Percentiles rank a stretch among this genome's conserved stretches.
These are phyloP conservation scores for Leccinum boreale DNA, from an alignment of 768 basidiomycete genomes.

Conservation along the genomic window DNA sequence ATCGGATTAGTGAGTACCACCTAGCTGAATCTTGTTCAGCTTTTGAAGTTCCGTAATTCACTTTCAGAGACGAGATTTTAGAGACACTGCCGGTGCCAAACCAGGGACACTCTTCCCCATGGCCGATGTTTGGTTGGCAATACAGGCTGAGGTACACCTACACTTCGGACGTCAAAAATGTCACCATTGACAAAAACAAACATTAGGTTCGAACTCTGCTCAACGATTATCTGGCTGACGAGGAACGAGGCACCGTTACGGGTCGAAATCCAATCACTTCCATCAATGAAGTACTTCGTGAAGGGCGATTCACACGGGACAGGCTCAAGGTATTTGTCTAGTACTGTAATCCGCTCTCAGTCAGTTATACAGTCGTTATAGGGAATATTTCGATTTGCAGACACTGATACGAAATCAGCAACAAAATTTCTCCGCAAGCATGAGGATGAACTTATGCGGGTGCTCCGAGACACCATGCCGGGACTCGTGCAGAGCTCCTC, in stretches of 20 bases:
- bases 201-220: slow-evolving; percentile 77
- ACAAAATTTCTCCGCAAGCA: slow-evolving; percentile 66
- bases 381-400: slow-evolving; percentile 88
- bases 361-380: slow-evolving; percentile 30
- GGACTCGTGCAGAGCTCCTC: slow-evolving; percentile 77
- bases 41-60: background rate
- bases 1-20: slow-evolving; percentile 77
- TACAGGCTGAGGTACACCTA: slow-evolving; percentile 76
- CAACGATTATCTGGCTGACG: slow-evolving; percentile 89
- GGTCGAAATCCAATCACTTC: slow-evolving; percentile 88
- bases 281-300: slow-evolving; percentile 89
- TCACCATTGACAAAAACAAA: slow-evolving; percentile 2
- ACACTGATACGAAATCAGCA: slow-evolving; percentile 77
- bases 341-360: background rate
- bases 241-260: slow-evolving; percentile 73
- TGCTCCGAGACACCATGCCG: slow-evolving; percentile 89
- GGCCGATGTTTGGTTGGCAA: slow-evolving; percentile 81
- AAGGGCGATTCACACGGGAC: slow-evolving; percentile 77
- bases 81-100: slow-evolving; percentile 77
- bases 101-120: slow-evolving; percentile 77
- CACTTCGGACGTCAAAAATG: background rate
- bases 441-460: slow-evolving; percentile 81
- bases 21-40: background rate
- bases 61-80: slow-evolving; percentile 82
- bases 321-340: slow-evolving; percentile 59